Evolutionary conservation across 169 alveolate species (phyloP).

Genomic region (Neospora caninum): DNA sequence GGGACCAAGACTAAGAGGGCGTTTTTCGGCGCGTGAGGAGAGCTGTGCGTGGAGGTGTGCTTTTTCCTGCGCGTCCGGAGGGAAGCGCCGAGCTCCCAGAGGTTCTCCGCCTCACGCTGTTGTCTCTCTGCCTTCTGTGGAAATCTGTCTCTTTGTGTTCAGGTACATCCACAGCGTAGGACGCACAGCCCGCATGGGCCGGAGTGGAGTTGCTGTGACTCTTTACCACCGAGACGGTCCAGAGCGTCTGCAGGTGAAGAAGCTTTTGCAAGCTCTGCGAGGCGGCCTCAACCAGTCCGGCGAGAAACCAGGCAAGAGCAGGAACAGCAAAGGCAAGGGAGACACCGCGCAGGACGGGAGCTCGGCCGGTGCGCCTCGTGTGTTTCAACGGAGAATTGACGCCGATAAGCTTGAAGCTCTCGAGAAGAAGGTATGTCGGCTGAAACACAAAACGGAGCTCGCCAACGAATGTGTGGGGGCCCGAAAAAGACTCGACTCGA

Average conservation of each 20-base stretch:
- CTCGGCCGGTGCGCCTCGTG: neutral
- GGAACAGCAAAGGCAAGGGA: neutral
- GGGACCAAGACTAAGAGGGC: too few species aligned
- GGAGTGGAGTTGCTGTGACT: slow-evolving; percentile 77
- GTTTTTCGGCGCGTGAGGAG: too few species aligned
- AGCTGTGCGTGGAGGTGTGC: too few species aligned
- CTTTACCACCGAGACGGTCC: slow-evolving; percentile 9
- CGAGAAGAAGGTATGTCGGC: slow-evolving; percentile 31
- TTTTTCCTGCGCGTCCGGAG: too few species aligned
- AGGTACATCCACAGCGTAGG: slow-evolving; percentile 92
- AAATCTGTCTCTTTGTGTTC: neutral
- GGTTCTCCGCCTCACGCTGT: neutral
- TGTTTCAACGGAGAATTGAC: slow-evolving; percentile 35
- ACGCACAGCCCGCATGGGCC: slow-evolving; percentile 92
- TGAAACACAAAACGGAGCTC: neutral
- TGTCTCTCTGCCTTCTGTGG: neutral
- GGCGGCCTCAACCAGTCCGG: slow-evolving; percentile 5
- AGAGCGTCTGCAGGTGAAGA: slow-evolving; percentile 22
- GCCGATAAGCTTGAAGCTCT: neutral
- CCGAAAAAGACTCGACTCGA: too few species aligned
- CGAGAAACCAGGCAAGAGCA: neutral
- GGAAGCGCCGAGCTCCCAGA: neutral
- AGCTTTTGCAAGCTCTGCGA: slow-evolving; percentile 13
- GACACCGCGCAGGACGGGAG: neutral
- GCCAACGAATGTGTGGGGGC: too few species aligned